Conservation (phyloP, 1,139 yeast genomes). For the Geotrichum macrosporum region DNA sequence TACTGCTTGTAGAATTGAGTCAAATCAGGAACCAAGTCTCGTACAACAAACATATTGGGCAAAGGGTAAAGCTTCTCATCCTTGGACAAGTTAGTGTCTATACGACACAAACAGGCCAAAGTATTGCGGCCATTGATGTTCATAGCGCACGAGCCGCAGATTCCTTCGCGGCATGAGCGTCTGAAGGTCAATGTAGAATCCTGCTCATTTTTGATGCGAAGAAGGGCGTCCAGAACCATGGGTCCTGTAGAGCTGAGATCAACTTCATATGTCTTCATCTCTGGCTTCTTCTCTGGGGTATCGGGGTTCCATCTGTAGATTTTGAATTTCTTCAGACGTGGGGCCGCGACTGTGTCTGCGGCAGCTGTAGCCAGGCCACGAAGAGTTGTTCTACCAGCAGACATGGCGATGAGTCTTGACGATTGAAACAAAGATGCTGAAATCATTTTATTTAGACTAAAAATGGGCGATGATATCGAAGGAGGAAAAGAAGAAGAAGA, state of each 20-base stretch:
- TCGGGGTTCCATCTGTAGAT: slow-evolving; percentile 99
- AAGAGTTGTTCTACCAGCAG: slow-evolving; percentile 8
- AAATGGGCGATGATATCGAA: slow-evolving; percentile 4
- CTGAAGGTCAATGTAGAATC: slow-evolving; percentile 94
- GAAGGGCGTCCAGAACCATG: slow-evolving; percentile 91
- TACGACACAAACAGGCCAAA: slow-evolving; percentile 91
- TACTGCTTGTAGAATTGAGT: slow-evolving; percentile 98
- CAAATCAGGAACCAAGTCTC: slow-evolving; percentile 95
- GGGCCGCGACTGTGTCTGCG: slow-evolving; percentile 34
- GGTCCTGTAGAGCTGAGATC: slow-evolving; percentile 95
- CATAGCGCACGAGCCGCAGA: slow-evolving; percentile 99
- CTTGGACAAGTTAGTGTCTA: slow-evolving; percentile 71
- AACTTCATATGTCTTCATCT: slow-evolving; percentile 73
- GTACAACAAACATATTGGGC: slow-evolving; percentile 97
- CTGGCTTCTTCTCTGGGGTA: slow-evolving; percentile 88
- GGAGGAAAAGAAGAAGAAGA: slow-evolving; percentile 4
- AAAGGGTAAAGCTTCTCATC: slow-evolving; percentile 88
- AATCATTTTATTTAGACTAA: too few relatives aligned
- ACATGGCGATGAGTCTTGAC: too few relatives aligned
- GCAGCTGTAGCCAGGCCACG: slow-evolving; percentile 26
- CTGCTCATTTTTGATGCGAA: slow-evolving; percentile 93
- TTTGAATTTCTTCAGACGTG: slow-evolving; percentile 75
- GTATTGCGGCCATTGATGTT: slow-evolving; percentile 97
- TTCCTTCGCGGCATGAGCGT: slow-evolving; percentile 99
- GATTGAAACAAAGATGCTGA: slow-evolving; percentile 7